Base-by-base conservation (phyloP, 169 alveolate genomes). In the Cytauxzoon felis region DNA sequence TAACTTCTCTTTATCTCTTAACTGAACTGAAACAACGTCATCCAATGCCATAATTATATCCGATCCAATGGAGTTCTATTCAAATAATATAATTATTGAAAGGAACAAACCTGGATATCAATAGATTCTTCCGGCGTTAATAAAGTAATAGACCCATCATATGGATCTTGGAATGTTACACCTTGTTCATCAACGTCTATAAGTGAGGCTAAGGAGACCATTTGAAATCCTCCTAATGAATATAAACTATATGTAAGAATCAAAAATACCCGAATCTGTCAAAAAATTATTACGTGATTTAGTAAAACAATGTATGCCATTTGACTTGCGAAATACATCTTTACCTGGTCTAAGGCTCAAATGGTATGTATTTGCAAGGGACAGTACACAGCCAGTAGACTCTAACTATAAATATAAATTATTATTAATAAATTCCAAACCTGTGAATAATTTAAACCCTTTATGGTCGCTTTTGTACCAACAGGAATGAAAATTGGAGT, bases 401-500 rank as follows among this genome's bases (percentile, higher is more conserved):
- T 58, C 68, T 29, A 58, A 24, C 68, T 58, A 58, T 30, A 58
- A 13, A 43, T n/a, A 5, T 5, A 8, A 36, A 23, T 54, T 29
- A n/a, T 81, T 93, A 33, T 75, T 86, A 86, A 90, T 84, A 56
- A 89, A 84, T 23, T 81, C 24, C 30, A 75, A 69, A 73, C 85
- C 41, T 75, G 62, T 33, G 80, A 82, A 36, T 42, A 54, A 21
- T 45, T 53, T 24, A 88, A 16, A 16, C 88, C 92, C 56, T 88
- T 88, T 48, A 88, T 68, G 27, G 98, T 91, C 36, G 98, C 99
- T 78, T 96, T 94, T 16, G 99, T 97, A 7, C 99, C 99, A 16
- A 97, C 99, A 16, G 99, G 99, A 99, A 97, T 97, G 79, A 95
- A 97, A 0, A 95, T 91, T 9, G 99, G 99, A 8, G 99, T 95